Conservation (phyloP, 768 basidiomycete species). For the Clitopilus passeckerianus region DNA sequence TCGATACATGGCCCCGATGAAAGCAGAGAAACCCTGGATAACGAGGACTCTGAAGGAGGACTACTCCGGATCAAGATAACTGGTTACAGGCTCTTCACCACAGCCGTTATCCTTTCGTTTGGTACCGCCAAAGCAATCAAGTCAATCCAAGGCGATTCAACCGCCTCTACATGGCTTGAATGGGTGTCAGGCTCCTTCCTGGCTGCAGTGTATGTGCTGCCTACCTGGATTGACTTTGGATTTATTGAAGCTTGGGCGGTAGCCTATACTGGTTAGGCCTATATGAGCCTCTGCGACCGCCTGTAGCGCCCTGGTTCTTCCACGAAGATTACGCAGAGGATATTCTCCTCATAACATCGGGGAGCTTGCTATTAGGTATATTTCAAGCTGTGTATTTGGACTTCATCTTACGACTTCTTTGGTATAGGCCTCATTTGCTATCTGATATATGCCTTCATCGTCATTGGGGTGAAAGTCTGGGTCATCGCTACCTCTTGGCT, state of each 20-base stretch:
- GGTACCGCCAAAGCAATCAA: neutral
- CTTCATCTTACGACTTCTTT: too few relatives aligned
- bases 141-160: neutral
- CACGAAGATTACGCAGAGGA: neutral
- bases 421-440: too few relatives aligned
- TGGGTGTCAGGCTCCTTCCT: neutral
- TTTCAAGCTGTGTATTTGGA: too few relatives aligned
- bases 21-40: neutral
- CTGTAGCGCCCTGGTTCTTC: neutral
- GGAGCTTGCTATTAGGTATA: neutral
- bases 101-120: neutral
- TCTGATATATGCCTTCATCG: too few relatives aligned
- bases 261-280: neutral
- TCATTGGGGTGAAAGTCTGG: too few relatives aligned
- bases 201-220: neutral
- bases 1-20: too few relatives aligned
- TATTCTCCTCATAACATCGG: neutral
- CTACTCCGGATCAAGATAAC: neutral
- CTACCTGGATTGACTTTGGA: too few relatives aligned
- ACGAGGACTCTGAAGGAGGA: neutral
- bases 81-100: neutral
- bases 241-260: neutral
- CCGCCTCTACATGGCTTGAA: neutral
- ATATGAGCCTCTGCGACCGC: neutral
- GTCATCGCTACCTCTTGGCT: too few relatives aligned